These are phyloP conservation scores for Suhomyces bokatorum DNA, from an alignment of 1,139 yeast genomes.

Conservation along the genomic window DNA sequence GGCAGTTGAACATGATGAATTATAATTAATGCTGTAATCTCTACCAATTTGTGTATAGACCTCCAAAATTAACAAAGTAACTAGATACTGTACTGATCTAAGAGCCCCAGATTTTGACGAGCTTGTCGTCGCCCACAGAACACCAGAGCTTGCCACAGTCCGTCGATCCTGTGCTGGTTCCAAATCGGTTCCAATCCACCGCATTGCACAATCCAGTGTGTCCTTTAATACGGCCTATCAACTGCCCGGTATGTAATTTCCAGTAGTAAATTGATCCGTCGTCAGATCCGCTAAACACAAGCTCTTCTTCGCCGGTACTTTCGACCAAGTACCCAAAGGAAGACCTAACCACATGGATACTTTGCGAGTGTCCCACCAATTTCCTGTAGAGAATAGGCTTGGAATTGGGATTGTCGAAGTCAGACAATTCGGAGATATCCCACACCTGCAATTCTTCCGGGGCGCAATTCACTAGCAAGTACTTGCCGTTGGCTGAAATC, in stretches of 20 bases:
- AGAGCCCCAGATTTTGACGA: constrained; percentile 64
- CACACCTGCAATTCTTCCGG: constrained; percentile 82
- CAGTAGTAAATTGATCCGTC: constrained; percentile 80
- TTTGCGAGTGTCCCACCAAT: constrained; percentile 71
- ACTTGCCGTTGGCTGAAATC: constrained; percentile 43
- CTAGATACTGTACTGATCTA: background rate
- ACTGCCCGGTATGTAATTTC: constrained; percentile 74
- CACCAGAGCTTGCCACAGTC: constrained; percentile 63
- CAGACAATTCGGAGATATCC: constrained; percentile 44
- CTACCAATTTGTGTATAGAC: constrained; percentile 5
- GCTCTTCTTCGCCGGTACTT: constrained; percentile 54
- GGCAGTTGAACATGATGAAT: constrained; percentile 44
- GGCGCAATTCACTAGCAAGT: constrained; percentile 63
- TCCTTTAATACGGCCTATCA: constrained; percentile 59
- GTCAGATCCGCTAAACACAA: constrained; percentile 80
- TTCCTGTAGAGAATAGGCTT: constrained; percentile 52
- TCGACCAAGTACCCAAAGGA: constrained; percentile 61
- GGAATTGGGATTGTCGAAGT: constrained; percentile 8
- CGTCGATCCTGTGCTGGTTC: constrained; percentile 17
- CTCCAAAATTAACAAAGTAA: constrained; percentile 2
- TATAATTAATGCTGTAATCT: constrained; percentile 23
- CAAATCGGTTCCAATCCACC: constrained; percentile 68
- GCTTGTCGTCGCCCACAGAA: constrained; percentile 81
- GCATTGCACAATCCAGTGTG: constrained; percentile 71
- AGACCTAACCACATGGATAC: constrained; percentile 70